Evolutionary conservation across 345 rosid genomes (phyloP).

Genomic region (Populus davidiana): DNA sequence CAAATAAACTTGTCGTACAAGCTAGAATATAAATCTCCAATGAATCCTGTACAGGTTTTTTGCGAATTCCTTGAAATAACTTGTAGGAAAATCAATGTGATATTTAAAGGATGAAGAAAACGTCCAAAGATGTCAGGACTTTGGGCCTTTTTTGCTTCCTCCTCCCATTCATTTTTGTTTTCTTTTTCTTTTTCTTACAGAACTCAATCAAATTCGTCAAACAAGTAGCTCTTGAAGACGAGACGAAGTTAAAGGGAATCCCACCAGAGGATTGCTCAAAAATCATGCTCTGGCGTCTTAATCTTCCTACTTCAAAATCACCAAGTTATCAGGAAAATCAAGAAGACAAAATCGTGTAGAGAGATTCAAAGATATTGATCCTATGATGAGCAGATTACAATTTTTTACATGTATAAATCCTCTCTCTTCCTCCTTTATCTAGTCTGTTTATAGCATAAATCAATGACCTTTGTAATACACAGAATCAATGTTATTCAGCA

Average conservation of each 20-base stretch:
- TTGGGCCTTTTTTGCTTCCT: too few relatives aligned
- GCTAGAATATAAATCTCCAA: too few relatives aligned
- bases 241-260: constrained; percentile 71
- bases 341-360: neutral
- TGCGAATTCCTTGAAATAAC: neutral
- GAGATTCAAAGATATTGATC: neutral
- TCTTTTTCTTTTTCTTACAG: constrained; percentile 27
- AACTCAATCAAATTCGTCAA: constrained; percentile 83
- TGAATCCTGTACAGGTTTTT: too few relatives aligned
- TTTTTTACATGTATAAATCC: neutral
- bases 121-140: neutral
- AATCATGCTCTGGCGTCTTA: constrained; percentile 83
- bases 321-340: neutral
- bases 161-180: too few relatives aligned
- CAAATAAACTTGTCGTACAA: neutral
- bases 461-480: too few relatives aligned
- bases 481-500: too few relatives aligned
- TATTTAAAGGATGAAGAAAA: too few relatives aligned
- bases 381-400: neutral
- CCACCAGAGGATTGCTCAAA: constrained; percentile 72
- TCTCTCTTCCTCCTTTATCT: neutral
- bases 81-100: too few relatives aligned
- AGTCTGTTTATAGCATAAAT: neutral
- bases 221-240: constrained; percentile 74
- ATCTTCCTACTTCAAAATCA: constrained; percentile 17